Base-by-base conservation (phyloP, 768 basidiomycete genomes). In the Porphyrellus cyaneotinctus region DNA sequence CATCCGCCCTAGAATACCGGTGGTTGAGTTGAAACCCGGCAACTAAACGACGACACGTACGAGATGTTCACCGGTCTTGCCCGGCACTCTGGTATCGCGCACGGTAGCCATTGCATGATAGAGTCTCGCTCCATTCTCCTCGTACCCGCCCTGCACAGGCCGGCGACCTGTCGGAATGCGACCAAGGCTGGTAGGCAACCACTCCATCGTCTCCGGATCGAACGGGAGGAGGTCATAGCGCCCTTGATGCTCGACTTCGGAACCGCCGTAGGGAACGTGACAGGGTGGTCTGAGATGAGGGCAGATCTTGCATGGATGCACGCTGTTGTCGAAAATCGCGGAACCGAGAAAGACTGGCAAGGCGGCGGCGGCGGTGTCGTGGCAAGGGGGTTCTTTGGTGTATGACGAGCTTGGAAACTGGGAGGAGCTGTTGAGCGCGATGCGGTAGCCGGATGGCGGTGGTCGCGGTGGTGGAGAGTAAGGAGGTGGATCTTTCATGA, bases 251-350 rank as follows among this genome's bases (percentile, higher is more conserved):
- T 65, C 72, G 36, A 75, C 51, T 70, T 90, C 88, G 6, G 55
- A 59, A 6, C 86, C 85, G 14, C 79, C 87, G 58, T 79, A 88
- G 4, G 88, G 74, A 2, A 90, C 83, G 22, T 70, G 76, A 63
- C 67, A 80, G 53, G 67, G 73, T 58, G 57, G 77, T 63, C n/a
- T 62, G n/a, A 87, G 78, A 57, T 76, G 66, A 11, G 84, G 81
- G 1, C 74, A 81, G 59, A 91, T 80, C 74, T 92, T 93, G 79
- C 90, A 91, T 4, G 90, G 90, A 53, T 92, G 89, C 3, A 91
- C 86, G 0, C 83, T 81, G 54, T 74, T 71, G 50, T 58, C 74
- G 63, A 90, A 74, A 42, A 91, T 70, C 12, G 88, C 90, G 6
- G 86, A 87, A 14, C 88, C 90, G 30, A 93, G 58, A 70, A 76